phyloP scores from a whole-genome alignment of 805 yeast species.

The Saccharomycopsis microspora region DNA sequence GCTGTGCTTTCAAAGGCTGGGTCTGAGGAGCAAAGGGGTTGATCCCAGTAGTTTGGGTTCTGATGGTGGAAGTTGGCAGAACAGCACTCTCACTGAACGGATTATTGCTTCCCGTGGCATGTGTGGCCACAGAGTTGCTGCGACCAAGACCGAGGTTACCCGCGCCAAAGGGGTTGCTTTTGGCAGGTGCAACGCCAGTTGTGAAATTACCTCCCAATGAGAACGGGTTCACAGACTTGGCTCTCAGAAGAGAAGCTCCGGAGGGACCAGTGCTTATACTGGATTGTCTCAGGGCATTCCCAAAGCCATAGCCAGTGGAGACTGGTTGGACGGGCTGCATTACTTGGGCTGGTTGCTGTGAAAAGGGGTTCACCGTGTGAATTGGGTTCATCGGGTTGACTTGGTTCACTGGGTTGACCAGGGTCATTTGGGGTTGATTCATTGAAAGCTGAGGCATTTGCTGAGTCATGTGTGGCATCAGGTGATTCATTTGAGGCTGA shows the following conservation, averaged over 20 bases:
- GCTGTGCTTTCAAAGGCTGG: constrained; percentile 31
- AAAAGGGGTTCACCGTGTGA: not conserved
- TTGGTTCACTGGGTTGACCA: not conserved
- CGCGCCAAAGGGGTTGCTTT: constrained; percentile 22
- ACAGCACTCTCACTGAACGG: constrained; percentile 29
- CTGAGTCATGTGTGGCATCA: no score
- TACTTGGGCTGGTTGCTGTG: constrained; percentile 18
- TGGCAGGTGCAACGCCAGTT: constrained; percentile 14
- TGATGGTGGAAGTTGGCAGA: constrained; percentile 25
- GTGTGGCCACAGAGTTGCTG: constrained; percentile 14
- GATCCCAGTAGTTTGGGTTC: constrained; percentile 37
- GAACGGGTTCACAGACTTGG: constrained; percentile 28
- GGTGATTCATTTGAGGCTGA: no score
- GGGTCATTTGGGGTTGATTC: no score
- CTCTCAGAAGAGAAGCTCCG: constrained; percentile 1
- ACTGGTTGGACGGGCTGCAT: constrained; percentile 19
- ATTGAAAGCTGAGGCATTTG: no score
- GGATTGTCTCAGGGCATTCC: constrained; percentile 25
- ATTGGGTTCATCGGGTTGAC: constrained; percentile 1
- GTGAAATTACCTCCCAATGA: constrained; percentile 20
- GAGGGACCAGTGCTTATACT: not conserved
- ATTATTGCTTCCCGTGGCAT: constrained; percentile 22
- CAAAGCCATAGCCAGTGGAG: constrained; percentile 50
- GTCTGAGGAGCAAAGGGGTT: constrained; percentile 42
- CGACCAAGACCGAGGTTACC: constrained; percentile 8